Conservation (phyloP, 352 stramenopile species). For the Phytophthora brassicae region DNA sequence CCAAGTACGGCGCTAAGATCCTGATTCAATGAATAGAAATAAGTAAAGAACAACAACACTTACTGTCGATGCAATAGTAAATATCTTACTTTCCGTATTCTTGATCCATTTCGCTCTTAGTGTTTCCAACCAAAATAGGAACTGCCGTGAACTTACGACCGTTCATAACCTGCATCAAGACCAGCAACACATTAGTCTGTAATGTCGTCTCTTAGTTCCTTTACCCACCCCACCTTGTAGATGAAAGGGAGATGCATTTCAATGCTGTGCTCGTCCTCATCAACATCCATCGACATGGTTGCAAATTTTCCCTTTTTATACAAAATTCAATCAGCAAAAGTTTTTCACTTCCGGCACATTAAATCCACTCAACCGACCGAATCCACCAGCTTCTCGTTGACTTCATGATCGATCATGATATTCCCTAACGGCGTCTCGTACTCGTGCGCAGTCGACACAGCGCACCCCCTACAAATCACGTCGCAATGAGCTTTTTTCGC, state of each 20-base stretch:
- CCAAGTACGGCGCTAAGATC: constrained; percentile 92
- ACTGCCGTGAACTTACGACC: constrained; percentile 87
- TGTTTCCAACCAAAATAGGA: constrained; percentile 95
- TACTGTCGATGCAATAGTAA: no score
- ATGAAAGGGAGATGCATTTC: constrained; percentile 98
- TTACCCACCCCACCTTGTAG: constrained; percentile 61
- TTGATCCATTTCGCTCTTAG: constrained; percentile 81
- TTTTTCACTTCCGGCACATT: neutral
- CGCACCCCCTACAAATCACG: constrained; percentile 54
- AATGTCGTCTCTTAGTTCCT: neutral
- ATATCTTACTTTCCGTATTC: constrained; percentile 79
- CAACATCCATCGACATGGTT: constrained; percentile 82
- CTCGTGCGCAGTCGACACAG: constrained; percentile 78
- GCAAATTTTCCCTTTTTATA: constrained; percentile 75
- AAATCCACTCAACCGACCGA: constrained; percentile 40
- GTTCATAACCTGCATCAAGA: constrained; percentile 54
- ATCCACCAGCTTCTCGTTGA: constrained; percentile 89
- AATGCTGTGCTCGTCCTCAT: constrained; percentile 96
- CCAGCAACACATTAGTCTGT: neutral
- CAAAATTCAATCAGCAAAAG: constrained; percentile 1
- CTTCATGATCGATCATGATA: constrained; percentile 88
- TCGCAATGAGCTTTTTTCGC: neutral
- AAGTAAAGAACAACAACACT: no score
- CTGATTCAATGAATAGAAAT: constrained; percentile 23
- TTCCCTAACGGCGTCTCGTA: constrained; percentile 96